Conservation (phyloP, 2,329 filamentous ascomycete genomes). For the Fusarium devonianum region DNA sequence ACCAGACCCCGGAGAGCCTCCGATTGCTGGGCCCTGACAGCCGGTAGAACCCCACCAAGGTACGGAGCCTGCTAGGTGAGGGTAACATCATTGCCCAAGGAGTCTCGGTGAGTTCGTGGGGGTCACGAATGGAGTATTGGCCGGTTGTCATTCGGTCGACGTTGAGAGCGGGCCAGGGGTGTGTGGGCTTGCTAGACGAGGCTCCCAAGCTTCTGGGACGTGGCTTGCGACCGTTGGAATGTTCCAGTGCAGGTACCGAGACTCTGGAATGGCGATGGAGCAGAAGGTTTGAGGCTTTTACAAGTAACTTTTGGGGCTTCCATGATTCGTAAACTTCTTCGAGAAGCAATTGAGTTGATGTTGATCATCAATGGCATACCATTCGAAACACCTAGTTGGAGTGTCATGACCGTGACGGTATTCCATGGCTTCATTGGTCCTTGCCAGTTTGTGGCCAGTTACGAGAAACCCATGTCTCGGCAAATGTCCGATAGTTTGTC, state of each 20-base stretch:
- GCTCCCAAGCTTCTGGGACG: conserved; percentile 7
- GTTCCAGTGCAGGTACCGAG: conserved; percentile 16
- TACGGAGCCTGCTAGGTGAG: conserved; percentile 1
- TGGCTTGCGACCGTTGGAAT: conserved; percentile 22
- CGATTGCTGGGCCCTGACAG: conserved; percentile 1
- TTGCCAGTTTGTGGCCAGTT: conserved; percentile 1
- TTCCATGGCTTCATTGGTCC: not conserved
- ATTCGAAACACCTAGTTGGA: not conserved
- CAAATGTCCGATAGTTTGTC: conserved; percentile 6
- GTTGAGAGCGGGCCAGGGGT: not conserved
- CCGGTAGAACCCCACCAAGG: conserved; percentile 2
- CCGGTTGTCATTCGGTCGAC: not conserved
- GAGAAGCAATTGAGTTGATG: not conserved
- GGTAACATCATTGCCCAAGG: not conserved
- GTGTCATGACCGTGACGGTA: not conserved
- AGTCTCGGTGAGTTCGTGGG: conserved; percentile 13
- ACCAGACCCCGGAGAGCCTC: conserved; percentile 4
- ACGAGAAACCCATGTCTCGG: conserved; percentile 7
- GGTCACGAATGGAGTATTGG: conserved; percentile 4
- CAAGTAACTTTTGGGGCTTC: conserved; percentile 10
- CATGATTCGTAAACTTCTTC: not conserved
- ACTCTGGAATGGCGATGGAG: conserved; percentile 20
- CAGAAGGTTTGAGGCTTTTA: conserved; percentile 12
- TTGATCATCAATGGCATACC: not conserved
- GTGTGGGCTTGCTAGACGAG: not conserved